Evolutionary conservation across 805 yeast species (phyloP).

Genomic region (Schwanniomyces sp.): DNA sequence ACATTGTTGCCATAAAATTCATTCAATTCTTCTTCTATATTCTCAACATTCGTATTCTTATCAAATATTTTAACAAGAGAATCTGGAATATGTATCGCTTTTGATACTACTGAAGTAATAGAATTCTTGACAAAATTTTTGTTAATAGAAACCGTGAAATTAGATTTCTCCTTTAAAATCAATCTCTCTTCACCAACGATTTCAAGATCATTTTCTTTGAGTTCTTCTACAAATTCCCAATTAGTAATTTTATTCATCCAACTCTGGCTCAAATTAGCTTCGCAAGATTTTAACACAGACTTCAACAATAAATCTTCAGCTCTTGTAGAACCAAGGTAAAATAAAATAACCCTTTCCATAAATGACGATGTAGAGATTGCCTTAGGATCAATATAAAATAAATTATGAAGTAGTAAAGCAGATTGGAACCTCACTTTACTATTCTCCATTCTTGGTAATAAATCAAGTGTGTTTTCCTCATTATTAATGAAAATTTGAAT

Average conservation of each 20-base stretch:
- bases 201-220: constrained; percentile 42
- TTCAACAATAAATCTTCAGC: constrained; percentile 65
- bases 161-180: constrained; percentile 45
- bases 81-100: constrained; percentile 7
- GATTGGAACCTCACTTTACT: constrained; percentile 38
- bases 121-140: constrained; percentile 52
- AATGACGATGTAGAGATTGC: constrained; percentile 47
- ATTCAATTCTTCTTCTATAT: constrained; percentile 24
- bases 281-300: constrained; percentile 55
- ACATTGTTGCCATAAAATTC: constrained; percentile 21
- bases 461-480: constrained; percentile 35
- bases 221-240: constrained; percentile 62
- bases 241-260: constrained; percentile 65
- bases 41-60: background rate
- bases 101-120: constrained; percentile 19
- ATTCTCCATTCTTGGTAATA: constrained; percentile 18
- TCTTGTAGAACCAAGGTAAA: constrained; percentile 63
- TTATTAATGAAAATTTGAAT: constrained; percentile 66
- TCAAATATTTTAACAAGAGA: background rate
- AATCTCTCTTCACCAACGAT: constrained; percentile 49
- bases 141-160: constrained; percentile 51
- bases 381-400: constrained; percentile 49
- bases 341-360: constrained; percentile 45
- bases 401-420: constrained; percentile 44
- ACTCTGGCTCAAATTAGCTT: constrained; percentile 48